A percentile compares a stretch with the other conserved stretches of the same genome.
phyloP scores from a whole-genome alignment of 768 basidiomycete species.

The Auricularia cornea region DNA sequence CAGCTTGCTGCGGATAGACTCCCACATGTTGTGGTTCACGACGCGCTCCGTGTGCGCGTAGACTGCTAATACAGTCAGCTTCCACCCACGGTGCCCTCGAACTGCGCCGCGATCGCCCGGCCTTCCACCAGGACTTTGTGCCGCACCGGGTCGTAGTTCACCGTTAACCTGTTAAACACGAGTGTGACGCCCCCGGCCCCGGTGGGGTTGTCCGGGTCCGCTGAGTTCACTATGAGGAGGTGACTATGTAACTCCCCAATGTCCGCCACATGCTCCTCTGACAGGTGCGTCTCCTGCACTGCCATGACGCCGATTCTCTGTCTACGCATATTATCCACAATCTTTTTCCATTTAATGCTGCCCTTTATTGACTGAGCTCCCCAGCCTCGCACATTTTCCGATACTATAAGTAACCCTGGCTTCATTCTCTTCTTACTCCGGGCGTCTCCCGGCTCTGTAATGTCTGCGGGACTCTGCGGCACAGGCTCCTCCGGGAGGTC shows the following conservation, averaged over 20 bases:
- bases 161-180: background rate
- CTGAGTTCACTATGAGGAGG: background rate
- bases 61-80: too few relatives aligned
- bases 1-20: background rate
- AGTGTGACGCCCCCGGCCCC: background rate
- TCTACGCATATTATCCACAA: background rate
- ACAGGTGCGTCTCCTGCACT: background rate
- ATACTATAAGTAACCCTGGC: background rate
- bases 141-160: background rate
- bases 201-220: background rate
- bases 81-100: too few relatives aligned
- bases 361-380: background rate
- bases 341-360: background rate
- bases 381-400: background rate
- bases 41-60: too few relatives aligned
- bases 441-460: too few relatives aligned
- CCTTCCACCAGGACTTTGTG: too few relatives aligned
- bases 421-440: background rate
- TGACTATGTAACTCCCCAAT: background rate
- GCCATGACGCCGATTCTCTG: background rate
- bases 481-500: too few relatives aligned
- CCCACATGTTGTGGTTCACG: background rate
- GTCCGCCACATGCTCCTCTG: background rate
- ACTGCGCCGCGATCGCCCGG: too few relatives aligned
- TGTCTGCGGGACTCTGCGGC: too few relatives aligned